Evolutionary conservation across 2,329 filamentous ascomycete species (phyloP), one percentile per base, ranked within the genome.

Genomic region (Xylaria multiplex): DNA sequence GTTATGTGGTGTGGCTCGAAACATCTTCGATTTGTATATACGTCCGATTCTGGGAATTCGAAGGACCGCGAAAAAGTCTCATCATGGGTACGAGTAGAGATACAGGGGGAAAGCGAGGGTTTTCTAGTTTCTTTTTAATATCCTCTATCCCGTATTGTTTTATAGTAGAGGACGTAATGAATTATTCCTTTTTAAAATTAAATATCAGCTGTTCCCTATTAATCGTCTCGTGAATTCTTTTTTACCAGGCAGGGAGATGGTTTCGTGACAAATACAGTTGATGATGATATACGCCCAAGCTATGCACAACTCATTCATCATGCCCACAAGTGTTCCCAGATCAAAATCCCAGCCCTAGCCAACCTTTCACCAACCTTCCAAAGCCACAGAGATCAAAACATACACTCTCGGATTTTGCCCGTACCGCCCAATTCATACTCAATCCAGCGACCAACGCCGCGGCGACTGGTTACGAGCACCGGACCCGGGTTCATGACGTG

Each of bases 401-500:
- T 80, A 71, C 87, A 86, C 77, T 93, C 90, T 76, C 84, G 87
- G 11, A 91, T 77, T 73, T 77, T 85, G 1, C 91, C 91, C 62
- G 85, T 83, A 56, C 82, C 85, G 30, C 88, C 84, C 49, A 92
- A 79, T 78, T 92, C 91, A 81, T 95, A 98, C 81, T 98, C 96
- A 1, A 95, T 85, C 95, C 96, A 98, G 68, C 90, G 85, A 6
- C 89, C 91, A 6, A 90, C 87, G 3, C 89, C 88, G 69, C 88
- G 86, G 59, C 89, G 85, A 0, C 90, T 90, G 0, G 87, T 82
- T 0, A 92, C 89, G 27, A 96, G 84, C 56, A 99, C 79, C 55
- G 86, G 85, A 6, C 93, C 93, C 0, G 96, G 94, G 77, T 99
- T 99, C 86, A 99, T 90, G 40, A 97, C 94, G 80, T 96, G 92